Evolutionary conservation across 495 filamentous ascomycete species (phyloP).

Genomic region (Saxophila tyrrhenica): DNA sequence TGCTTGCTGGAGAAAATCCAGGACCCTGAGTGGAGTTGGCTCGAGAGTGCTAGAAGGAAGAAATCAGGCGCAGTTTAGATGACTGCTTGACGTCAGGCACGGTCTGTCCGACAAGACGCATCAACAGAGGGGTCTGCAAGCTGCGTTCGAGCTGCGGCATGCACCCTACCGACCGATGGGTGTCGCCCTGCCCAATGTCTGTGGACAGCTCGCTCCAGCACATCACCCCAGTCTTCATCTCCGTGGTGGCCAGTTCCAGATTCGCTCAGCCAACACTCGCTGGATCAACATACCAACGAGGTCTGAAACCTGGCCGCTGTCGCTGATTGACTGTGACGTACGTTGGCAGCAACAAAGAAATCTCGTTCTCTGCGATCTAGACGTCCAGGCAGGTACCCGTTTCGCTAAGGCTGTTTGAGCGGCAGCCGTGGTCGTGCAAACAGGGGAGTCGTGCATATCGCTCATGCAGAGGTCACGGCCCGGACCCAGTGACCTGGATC

Average conservation of each 20-base stretch:
- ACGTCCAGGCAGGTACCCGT: neutral
- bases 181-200: neutral
- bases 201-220: neutral
- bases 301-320: too few relatives aligned
- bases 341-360: neutral
- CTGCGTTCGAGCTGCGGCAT: neutral
- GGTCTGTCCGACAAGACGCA: too few relatives aligned
- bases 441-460: neutral
- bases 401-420: neutral
- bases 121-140: neutral
- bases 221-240: neutral
- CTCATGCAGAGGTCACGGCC: neutral
- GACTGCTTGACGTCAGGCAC: too few relatives aligned
- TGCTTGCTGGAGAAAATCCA: too few relatives aligned
- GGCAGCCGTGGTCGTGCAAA: neutral
- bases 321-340: neutral
- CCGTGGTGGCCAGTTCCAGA: too few relatives aligned
- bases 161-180: neutral
- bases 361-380: neutral
- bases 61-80: too few relatives aligned
- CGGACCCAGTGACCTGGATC: neutral
- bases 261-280: too few relatives aligned
- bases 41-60: too few relatives aligned
- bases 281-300: too few relatives aligned
- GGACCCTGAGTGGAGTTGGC: too few relatives aligned